These are phyloP conservation scores for Erodium maritimum DNA, from an alignment of 345 rosid species.

Conservation along the genomic window DNA sequence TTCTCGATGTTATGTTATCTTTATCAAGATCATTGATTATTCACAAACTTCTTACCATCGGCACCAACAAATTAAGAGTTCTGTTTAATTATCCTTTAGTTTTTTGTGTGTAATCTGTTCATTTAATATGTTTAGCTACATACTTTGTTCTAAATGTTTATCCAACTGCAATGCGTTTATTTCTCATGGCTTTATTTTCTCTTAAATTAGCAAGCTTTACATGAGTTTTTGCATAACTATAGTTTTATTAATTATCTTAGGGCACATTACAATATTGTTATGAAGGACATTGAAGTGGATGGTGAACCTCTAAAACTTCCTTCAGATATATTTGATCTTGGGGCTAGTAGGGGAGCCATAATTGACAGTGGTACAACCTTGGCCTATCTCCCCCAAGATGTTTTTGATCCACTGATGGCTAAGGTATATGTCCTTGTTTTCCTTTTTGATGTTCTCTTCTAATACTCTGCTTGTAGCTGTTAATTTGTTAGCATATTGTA, in stretches of 20 bases:
- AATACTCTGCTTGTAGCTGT: neutral
- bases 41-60: too few species aligned
- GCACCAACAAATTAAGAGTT: too few species aligned
- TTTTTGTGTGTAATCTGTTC: too few species aligned
- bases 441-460: neutral
- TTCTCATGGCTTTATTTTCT: too few species aligned
- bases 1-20: too few species aligned
- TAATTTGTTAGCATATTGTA: slow-evolving; percentile 1
- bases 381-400: slow-evolving; percentile 57
- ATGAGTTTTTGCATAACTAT: neutral
- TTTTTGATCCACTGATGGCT: slow-evolving; percentile 40
- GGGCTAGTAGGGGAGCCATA: slow-evolving; percentile 46
- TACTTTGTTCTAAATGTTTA: too few species aligned
- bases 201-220: too few species aligned
- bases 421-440: slow-evolving; percentile 22
- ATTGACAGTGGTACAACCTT: slow-evolving; percentile 93
- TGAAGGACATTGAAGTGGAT: slow-evolving; percentile 67
- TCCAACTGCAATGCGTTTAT: too few species aligned
- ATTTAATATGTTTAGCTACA: too few species aligned
- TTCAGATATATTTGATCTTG: slow-evolving; percentile 33
- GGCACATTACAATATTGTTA: slow-evolving; percentile 70
- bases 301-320: slow-evolving; percentile 40
- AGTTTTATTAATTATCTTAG: slow-evolving; percentile 26
- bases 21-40: too few species aligned
- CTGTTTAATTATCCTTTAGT: too few species aligned